Evolutionary conservation across 345 rosid genomes (phyloP).

Genomic region (Nephelium lappaceum): DNA sequence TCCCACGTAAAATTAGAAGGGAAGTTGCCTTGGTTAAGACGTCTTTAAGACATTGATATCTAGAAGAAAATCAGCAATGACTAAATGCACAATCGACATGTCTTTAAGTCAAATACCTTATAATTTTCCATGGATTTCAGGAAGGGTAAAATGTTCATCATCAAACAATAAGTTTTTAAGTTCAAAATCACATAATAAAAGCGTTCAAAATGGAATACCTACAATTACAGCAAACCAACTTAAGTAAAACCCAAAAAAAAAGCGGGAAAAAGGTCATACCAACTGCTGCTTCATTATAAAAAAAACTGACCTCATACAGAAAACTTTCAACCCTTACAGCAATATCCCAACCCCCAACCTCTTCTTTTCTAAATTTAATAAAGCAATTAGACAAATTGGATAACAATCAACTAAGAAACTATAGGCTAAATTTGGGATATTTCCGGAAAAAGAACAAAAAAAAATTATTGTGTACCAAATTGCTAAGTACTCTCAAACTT

Average conservation of each 20-base stretch:
- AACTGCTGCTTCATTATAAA: slow-evolving; percentile 26
- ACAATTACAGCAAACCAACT: not conserved
- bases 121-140: not conserved
- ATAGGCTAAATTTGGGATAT: slow-evolving; percentile 37
- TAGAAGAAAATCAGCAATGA: not conserved
- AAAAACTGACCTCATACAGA: slow-evolving; percentile 29
- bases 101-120: not conserved
- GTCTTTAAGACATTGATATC: not conserved
- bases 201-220: not conserved
- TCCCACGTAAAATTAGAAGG: not conserved
- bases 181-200: not conserved
- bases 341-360: slow-evolving; percentile 31
- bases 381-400: slow-evolving; percentile 25
- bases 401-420: slow-evolving; percentile 37
- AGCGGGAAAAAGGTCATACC: slow-evolving; percentile 10
- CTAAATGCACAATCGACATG: not conserved
- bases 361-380: slow-evolving; percentile 25
- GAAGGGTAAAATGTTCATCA: not conserved
- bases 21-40: not conserved
- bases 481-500: slow-evolving; percentile 50
- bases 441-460: slow-evolving; percentile 24
- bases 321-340: slow-evolving; percentile 33
- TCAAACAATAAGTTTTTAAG: not conserved
- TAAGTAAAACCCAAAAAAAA: not conserved
- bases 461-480: slow-evolving; percentile 45